These are phyloP conservation scores for Colletotrichum echinochloae DNA, from an alignment of 2,329 filamentous ascomycete species.

Conservation along the genomic window DNA sequence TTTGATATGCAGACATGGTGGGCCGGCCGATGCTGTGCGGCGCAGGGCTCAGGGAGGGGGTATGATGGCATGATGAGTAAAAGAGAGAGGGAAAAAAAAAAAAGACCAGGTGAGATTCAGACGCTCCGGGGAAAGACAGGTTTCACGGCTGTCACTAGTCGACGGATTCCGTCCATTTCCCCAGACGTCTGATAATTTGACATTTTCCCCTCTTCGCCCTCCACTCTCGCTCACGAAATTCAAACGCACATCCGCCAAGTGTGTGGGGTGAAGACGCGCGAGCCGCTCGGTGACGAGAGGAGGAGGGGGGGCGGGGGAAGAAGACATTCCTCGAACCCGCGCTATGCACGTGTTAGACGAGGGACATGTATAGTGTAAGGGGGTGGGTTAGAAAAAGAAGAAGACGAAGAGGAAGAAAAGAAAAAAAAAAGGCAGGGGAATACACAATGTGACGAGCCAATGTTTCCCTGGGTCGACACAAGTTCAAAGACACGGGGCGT, in stretches of 20 bases:
- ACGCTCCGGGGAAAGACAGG: constrained; percentile 4
- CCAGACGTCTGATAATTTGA: constrained; percentile 41
- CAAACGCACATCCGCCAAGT: constrained; percentile 8
- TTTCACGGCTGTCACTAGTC: constrained; percentile 25
- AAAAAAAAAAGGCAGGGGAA: background rate
- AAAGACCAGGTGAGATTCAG: background rate
- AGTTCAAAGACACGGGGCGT: constrained; percentile 14
- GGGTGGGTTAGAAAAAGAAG: background rate
- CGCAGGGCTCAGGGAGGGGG: background rate
- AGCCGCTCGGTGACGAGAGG: constrained; percentile 9
- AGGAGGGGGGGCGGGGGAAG: background rate
- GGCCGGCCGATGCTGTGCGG: background rate
- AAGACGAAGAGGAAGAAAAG: background rate
- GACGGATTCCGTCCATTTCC: constrained; percentile 34
- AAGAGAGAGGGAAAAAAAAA: background rate
- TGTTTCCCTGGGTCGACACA: constrained; percentile 25
- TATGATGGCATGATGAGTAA: constrained; percentile 35
- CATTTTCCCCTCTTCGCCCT: background rate
- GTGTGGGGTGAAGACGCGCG: constrained; percentile 18
- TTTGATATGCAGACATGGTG: constrained; percentile 40
- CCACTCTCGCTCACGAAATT: background rate
- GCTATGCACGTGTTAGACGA: constrained; percentile 29
- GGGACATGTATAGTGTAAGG: background rate
- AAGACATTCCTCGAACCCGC: background rate
- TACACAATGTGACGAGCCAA: constrained; percentile 3